A percentile compares a stretch with the other conserved stretches of the same genome.
phyloP scores from a whole-genome alignment of 257 asterid species.

The Ligustrum vulgare region DNA sequence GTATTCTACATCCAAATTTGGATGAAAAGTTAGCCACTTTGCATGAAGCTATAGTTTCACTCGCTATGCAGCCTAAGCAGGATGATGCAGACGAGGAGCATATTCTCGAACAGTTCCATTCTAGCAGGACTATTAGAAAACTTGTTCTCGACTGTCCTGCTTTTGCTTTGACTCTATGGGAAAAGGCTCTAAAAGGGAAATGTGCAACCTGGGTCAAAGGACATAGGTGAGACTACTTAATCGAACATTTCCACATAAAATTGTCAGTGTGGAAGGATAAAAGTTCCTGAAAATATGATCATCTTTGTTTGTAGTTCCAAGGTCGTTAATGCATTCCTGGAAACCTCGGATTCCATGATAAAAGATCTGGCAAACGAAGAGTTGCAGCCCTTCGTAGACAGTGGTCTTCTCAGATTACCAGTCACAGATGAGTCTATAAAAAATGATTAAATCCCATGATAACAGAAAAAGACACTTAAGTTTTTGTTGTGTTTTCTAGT shows the following conservation, averaged over 20 bases:
- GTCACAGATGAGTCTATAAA: slow-evolving; percentile 26
- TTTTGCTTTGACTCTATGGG: slow-evolving; percentile 74
- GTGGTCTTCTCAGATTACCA: slow-evolving; percentile 55
- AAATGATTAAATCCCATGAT: slow-evolving; percentile 25
- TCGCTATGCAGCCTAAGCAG: slow-evolving; percentile 60
- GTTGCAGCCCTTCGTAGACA: slow-evolving; percentile 62
- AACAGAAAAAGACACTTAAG: not conserved
- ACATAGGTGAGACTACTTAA: slow-evolving; percentile 56
- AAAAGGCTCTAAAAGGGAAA: slow-evolving; percentile 71
- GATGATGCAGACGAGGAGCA: slow-evolving; percentile 59
- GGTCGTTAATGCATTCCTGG: slow-evolving; percentile 61
- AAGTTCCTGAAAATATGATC: slow-evolving; percentile 9
- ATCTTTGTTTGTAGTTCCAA: slow-evolving; percentile 49
- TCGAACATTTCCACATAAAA: not conserved
- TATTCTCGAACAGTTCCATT: slow-evolving; percentile 73
- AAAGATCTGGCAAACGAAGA: slow-evolving; percentile 57
- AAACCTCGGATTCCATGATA: slow-evolving; percentile 51
- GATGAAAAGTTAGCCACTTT: slow-evolving; percentile 55
- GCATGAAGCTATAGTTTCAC: slow-evolving; percentile 60
- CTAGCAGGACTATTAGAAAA: slow-evolving; percentile 77
- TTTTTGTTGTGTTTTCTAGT: not conserved
- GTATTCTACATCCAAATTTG: slow-evolving; percentile 60
- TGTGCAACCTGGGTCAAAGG: slow-evolving; percentile 74
- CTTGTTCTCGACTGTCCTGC: slow-evolving; percentile 74
- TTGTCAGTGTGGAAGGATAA: not conserved